Conservation (phyloP, 805 yeast genomes). For the Pichia kluyveri region DNA sequence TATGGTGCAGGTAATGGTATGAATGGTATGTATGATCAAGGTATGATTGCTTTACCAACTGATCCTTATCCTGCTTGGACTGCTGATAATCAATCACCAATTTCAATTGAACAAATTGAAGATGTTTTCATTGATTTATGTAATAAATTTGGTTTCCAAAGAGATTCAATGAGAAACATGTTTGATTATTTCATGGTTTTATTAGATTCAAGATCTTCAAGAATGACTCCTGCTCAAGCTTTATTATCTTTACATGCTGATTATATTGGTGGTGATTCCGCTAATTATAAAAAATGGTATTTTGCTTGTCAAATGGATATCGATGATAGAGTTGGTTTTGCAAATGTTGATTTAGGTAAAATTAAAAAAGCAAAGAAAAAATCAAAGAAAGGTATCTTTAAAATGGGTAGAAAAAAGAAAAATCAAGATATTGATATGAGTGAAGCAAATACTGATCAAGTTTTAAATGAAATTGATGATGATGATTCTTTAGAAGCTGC, state of each 20-base stretch:
- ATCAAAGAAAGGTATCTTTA: conserved; percentile 43
- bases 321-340: conserved; percentile 77
- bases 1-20: conserved; percentile 22
- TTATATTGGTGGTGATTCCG: conserved; percentile 80
- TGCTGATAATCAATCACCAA: conserved; percentile 87
- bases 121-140: conserved; percentile 78
- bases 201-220: conserved; percentile 73
- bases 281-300: conserved; percentile 82
- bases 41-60: conserved; percentile 60
- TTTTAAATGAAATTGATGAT: conserved; percentile 62
- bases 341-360: conserved; percentile 72
- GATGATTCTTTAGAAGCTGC: conserved; percentile 84
- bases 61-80: conserved; percentile 99
- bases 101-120: conserved; percentile 75
- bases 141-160: conserved; percentile 81
- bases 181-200: conserved; percentile 82
- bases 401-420: conserved; percentile 36
- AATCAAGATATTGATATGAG: conserved; percentile 56
- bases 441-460: conserved; percentile 54
- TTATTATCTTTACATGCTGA: conserved; percentile 76
- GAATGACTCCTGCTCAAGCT: conserved; percentile 89
- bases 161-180: conserved; percentile 89
- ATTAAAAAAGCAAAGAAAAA: conserved; percentile 71
- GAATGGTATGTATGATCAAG: conserved; percentile 29
- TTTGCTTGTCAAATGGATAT: conserved; percentile 83